Conservation (phyloP, 2,329 filamentous ascomycete genomes). For the Proliferodiscus dingleyae region DNA sequence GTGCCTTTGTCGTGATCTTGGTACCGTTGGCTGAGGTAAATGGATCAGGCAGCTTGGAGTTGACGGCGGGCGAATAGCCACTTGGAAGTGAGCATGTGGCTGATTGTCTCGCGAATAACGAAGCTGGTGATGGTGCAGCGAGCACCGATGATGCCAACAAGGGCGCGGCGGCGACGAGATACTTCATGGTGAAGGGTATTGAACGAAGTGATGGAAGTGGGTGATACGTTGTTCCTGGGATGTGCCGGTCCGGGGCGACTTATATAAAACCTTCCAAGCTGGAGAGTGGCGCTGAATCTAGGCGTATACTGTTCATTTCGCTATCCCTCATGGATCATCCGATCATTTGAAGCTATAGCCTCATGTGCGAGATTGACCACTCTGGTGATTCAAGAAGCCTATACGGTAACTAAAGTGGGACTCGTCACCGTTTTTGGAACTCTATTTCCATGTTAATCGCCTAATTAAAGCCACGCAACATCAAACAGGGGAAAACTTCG, state of each 20-base stretch:
- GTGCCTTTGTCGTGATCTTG: slow-evolving; percentile 40
- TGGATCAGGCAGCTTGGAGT: slow-evolving; percentile 36
- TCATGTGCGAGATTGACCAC: neutral
- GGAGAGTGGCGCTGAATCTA: too few relatives aligned
- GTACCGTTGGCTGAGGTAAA: slow-evolving; percentile 42
- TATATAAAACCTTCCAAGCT: slow-evolving; percentile 1
- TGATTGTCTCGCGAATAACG: slow-evolving; percentile 9
- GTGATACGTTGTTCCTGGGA: slow-evolving; percentile 2
- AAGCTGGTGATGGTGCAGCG: slow-evolving; percentile 8
- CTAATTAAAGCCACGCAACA: neutral
- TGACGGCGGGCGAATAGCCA: slow-evolving; percentile 6
- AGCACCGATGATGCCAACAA: slow-evolving; percentile 11
- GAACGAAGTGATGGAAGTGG: neutral
- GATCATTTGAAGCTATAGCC: neutral
- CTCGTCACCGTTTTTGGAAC: neutral
- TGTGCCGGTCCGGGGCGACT: neutral
- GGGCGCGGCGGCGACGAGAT: slow-evolving; percentile 7
- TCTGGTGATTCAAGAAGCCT: neutral
- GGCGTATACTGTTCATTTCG: too few relatives aligned
- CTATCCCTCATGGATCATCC: too few relatives aligned
- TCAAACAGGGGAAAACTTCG: neutral
- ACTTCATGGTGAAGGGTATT: slow-evolving; percentile 11
- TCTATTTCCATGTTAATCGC: neutral
- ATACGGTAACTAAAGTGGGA: neutral
- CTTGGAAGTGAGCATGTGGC: slow-evolving; percentile 13